These are phyloP conservation scores for Ottelia alismoides DNA, from an alignment of 106 monocot genomes.

Conservation along the genomic window DNA sequence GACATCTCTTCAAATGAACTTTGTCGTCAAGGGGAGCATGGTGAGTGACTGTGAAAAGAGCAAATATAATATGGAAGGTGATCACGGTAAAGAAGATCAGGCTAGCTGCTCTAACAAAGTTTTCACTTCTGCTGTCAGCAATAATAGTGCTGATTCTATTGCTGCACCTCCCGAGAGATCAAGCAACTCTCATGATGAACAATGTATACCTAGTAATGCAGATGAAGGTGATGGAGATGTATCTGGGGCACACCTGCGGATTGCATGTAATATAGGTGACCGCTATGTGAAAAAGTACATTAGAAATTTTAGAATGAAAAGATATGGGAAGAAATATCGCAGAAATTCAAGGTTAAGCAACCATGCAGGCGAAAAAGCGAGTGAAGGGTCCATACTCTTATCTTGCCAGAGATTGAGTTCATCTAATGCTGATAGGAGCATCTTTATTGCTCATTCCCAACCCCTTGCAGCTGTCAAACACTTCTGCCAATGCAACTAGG, in stretches of 20 bases:
- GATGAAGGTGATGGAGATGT: slow-evolving; percentile 1
- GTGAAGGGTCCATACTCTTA: not conserved
- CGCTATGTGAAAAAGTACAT: slow-evolving; percentile 28
- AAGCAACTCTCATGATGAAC: not conserved
- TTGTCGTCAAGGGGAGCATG: not conserved
- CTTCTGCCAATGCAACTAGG: slow-evolving; percentile 2
- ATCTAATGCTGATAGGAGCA: slow-evolving; percentile 3
- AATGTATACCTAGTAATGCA: not conserved
- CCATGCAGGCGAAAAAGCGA: slow-evolving; percentile 2
- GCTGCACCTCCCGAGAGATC: slow-evolving; percentile 1
- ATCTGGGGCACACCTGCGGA: not conserved
- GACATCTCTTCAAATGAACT: too few species aligned
- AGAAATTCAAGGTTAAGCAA: slow-evolving; percentile 10
- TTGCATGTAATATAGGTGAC: slow-evolving; percentile 10
- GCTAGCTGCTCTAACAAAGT: slow-evolving; percentile 4
- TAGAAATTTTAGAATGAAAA: too few species aligned
- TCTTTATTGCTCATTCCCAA: not conserved
- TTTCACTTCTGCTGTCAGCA: slow-evolving; percentile 6
- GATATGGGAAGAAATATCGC: too few species aligned
- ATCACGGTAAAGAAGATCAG: slow-evolving; percentile 4
- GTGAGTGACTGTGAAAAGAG: not conserved
- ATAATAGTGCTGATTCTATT: slow-evolving; percentile 1
- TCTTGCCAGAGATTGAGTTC: slow-evolving; percentile 5
- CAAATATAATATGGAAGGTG: not conserved
- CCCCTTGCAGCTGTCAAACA: not conserved